A percentile compares a stretch with the other conserved stretches of the same genome.
These are phyloP conservation scores for Boletus subcaerulescens DNA, from an alignment of 768 basidiomycete species.

Conservation along the genomic window DNA sequence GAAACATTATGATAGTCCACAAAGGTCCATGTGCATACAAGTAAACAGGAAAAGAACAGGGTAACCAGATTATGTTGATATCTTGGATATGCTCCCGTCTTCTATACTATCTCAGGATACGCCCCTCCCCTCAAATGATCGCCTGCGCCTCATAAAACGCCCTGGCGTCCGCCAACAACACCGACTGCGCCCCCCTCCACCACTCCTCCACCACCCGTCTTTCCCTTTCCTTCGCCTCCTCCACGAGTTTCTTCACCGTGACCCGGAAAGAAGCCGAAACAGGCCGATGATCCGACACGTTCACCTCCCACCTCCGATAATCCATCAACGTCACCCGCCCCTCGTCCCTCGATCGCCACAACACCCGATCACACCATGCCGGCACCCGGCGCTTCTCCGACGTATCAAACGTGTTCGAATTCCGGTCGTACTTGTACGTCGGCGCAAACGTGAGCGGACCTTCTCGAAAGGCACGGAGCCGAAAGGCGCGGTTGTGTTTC, in stretches of 20 bases:
- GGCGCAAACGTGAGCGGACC: constrained; percentile 80
- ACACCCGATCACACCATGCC: constrained; percentile 95
- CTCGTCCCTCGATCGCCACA: constrained; percentile 65
- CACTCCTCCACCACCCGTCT: constrained; percentile 52
- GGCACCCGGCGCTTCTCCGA: constrained; percentile 87
- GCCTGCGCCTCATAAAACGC: constrained; percentile 35
- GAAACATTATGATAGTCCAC: constrained; percentile 5
- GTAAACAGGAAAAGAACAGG: not conserved
- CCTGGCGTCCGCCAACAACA: constrained; percentile 29
- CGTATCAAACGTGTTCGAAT: constrained; percentile 76
- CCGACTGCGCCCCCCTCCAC: constrained; percentile 44
- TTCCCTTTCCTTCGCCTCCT: constrained; percentile 53
- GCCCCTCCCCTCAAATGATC: constrained; percentile 20
- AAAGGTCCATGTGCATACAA: not conserved
- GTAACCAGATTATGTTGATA: not conserved
- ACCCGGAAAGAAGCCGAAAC: constrained; percentile 77
- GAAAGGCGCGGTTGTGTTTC: constrained; percentile 81
- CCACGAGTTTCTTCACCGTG: constrained; percentile 68
- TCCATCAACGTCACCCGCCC: constrained; percentile 61
- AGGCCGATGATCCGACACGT: constrained; percentile 89
- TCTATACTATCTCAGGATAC: no score
- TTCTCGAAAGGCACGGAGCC: constrained; percentile 80
- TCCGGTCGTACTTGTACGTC: constrained; percentile 93
- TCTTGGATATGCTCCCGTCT: not conserved
- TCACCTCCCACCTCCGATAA: constrained; percentile 81